Base-by-base conservation (phyloP, 768 basidiomycete species). In the Lactarius trivialis region DNA sequence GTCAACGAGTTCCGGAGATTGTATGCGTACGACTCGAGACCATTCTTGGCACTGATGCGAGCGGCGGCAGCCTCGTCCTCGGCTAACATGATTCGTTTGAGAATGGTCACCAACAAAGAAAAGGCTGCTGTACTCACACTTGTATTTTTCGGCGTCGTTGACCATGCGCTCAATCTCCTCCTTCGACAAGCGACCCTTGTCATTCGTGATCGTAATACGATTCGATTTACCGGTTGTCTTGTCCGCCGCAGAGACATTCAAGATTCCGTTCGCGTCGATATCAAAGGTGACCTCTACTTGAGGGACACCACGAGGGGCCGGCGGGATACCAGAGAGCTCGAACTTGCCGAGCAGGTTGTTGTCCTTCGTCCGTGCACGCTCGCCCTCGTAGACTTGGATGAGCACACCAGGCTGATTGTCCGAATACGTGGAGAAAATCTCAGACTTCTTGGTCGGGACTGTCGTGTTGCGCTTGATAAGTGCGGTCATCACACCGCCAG, bases 161-260 rank as follows among this genome's bases (percentile, higher is more conserved):
- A 98, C 92, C 95, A 98, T 98, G 73, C 93, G 90, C 75, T 98
- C 95, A 65, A 98, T 98, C 73, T 98, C 95, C 76, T 98, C 95
- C 79, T 96, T 92, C 66, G 91, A 93, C 68, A 98, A 78, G 75
- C 95, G 93, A 49, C 94, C 93, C 80, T 98, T 95, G 81, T 97
- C 94, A 75, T 93, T 93, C 70, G 89, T 93, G 76, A 94, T 94
- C 64, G 92, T 94, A 73, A 93, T 93, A 65, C 90, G 88, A 75
- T 86, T 91, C 59, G 91, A 93, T 79, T 98, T 97, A 69, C 95
- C 95, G 60, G 95, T 97, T 12, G 93, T 95, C 82, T 96, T 97
- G 78, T 98, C 94, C 45, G 88, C 79, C 4, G 96, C 95, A 49
- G 92, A 92, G 67, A 98, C 96, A 76, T 96, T 97, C 72, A 96